phyloP scores from a whole-genome alignment of 1,139 yeast species.

The Sugiyamaella xylanicola region DNA sequence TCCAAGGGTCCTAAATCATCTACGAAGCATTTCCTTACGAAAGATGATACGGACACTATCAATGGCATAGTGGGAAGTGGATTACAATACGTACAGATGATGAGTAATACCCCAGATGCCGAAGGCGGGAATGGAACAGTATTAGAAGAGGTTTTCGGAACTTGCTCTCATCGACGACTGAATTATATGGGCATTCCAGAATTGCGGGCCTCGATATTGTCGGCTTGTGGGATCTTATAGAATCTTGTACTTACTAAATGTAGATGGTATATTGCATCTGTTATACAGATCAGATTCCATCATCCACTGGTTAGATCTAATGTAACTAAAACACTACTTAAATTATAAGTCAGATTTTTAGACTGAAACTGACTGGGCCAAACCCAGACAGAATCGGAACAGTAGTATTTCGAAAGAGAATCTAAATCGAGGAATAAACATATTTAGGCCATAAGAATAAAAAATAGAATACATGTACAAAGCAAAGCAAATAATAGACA shows the following conservation, averaged over 20 bases:
- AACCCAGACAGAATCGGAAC: no score
- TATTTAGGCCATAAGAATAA: conserved; percentile 13
- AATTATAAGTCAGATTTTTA: no score
- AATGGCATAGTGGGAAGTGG: conserved; percentile 20
- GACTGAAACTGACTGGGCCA: no score
- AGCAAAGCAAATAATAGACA: conserved; percentile 4
- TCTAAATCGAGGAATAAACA: neutral
- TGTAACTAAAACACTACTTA: no score
- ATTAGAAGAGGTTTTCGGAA: conserved; percentile 33
- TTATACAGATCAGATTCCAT: no score
- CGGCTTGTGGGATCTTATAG: conserved; percentile 20
- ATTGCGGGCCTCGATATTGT: conserved; percentile 34
- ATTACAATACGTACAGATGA: conserved; percentile 13
- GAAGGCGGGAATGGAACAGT: conserved; percentile 25
- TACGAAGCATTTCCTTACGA: conserved; percentile 19
- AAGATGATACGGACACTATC: conserved; percentile 24
- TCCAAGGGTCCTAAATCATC: neutral
- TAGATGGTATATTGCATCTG: no score
- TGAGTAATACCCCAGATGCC: conserved; percentile 19
- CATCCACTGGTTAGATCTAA: no score
- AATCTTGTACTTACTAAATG: no score
- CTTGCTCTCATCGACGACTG: conserved; percentile 29
- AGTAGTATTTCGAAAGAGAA: no score
- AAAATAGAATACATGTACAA: conserved; percentile 20
- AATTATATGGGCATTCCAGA: conserved; percentile 32